Evolutionary conservation across 331 rosid species (phyloP).

Genomic region (Quercus tomentella): DNA sequence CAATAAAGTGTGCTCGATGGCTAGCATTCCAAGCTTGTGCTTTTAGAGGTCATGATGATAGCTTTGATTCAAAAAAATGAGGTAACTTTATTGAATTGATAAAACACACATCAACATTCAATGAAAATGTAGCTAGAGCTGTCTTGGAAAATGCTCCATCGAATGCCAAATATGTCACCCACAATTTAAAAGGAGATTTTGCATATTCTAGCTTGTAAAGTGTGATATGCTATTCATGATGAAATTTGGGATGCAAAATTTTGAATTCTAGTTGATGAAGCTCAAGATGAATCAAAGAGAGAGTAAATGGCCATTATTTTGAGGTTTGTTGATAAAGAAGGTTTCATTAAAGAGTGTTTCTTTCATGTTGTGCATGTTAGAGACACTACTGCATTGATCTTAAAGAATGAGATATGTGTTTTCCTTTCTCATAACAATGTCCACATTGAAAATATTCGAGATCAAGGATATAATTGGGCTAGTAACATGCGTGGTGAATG

Average conservation of each 20-base stretch:
- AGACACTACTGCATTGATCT: too few species aligned
- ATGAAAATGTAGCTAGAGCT: not conserved
- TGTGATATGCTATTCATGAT: not conserved
- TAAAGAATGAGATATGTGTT: too few species aligned
- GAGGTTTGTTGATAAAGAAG: too few species aligned
- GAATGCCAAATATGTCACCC: not conserved
- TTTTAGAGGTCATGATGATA: not conserved
- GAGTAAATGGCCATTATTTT: not conserved
- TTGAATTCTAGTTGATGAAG: not conserved
- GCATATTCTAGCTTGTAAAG: not conserved
- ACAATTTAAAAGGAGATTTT: not conserved
- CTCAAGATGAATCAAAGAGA: not conserved
- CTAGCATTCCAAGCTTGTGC: not conserved
- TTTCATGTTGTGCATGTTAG: too few species aligned
- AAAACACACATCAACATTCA: not conserved
- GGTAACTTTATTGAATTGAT: not conserved
- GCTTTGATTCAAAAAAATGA: not conserved
- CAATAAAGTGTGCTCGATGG: not conserved
- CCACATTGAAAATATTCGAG: too few species aligned
- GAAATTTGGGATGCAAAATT: not conserved
- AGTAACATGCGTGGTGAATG: too few species aligned
- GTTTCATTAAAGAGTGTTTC: too few species aligned
- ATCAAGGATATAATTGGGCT: too few species aligned
- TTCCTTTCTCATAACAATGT: too few species aligned
- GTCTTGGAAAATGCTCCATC: not conserved